Evolutionary conservation across 352 stramenopile genomes (phyloP).

Genomic region (Phytophthora chlamydospora): DNA sequence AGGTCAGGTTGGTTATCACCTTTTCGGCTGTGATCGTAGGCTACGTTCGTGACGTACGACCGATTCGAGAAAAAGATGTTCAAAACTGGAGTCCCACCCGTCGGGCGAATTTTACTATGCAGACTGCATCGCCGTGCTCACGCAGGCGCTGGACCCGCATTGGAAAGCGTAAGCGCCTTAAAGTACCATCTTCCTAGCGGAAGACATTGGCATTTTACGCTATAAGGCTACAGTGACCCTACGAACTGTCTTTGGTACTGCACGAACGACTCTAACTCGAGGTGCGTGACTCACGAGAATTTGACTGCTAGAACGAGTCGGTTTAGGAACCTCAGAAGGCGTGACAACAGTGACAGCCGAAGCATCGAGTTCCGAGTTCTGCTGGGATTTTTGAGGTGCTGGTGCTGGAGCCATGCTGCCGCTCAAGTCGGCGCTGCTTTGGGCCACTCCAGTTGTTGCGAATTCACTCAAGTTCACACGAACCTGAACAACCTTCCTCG

Average conservation of each 20-base stretch:
- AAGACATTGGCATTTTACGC: constrained; percentile 1
- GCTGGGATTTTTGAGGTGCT: background rate
- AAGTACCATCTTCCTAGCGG: background rate
- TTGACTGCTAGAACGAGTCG: background rate
- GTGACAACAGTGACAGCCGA: background rate
- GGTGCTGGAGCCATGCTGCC: background rate
- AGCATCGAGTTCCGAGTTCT: background rate
- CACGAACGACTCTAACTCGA: constrained; percentile 16
- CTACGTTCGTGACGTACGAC: constrained; percentile 91
- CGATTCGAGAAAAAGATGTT: constrained; percentile 95
- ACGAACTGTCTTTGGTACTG: constrained; percentile 37
- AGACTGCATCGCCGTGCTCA: constrained; percentile 89
- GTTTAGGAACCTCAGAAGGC: background rate
- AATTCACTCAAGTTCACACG: constrained; percentile 50
- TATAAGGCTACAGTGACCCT: constrained; percentile 52
- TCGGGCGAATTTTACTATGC: constrained; percentile 91
- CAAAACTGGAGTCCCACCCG: too few relatives aligned
- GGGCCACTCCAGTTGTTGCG: background rate
- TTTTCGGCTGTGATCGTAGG: too few relatives aligned
- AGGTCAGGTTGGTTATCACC: too few relatives aligned
- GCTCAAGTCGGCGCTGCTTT: background rate
- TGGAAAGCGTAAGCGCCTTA: constrained; percentile 24
- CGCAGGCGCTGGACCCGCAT: constrained; percentile 59
- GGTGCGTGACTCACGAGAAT: constrained; percentile 7
- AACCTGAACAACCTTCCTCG: constrained; percentile 52